These are phyloP conservation scores for Melanomma pulvis-pyrius DNA, from an alignment of 495 filamentous ascomycete species.

Conservation along the genomic window DNA sequence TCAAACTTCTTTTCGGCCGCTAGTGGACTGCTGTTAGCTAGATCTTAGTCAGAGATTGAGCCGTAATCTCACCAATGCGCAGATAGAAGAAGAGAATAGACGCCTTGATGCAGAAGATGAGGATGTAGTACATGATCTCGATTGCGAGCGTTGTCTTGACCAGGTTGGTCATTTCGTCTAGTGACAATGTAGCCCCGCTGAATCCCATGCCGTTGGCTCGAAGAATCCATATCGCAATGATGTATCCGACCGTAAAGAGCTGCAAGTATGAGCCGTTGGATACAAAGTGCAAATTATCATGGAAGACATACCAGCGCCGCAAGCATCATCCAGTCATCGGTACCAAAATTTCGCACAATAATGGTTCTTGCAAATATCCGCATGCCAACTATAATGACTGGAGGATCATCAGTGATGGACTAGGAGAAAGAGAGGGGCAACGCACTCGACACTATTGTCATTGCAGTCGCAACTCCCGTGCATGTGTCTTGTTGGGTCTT, in stretches of 20 bases:
- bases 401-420: not conserved
- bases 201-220: slow-evolving; percentile 33
- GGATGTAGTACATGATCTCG: slow-evolving; percentile 50
- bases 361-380: slow-evolving; percentile 10
- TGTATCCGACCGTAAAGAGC: slow-evolving; percentile 31
- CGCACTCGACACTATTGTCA: slow-evolving; percentile 27
- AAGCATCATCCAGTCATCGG: slow-evolving; percentile 31
- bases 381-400: slow-evolving; percentile 24
- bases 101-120: slow-evolving; percentile 49
- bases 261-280: slow-evolving; percentile 2
- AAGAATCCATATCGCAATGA: slow-evolving; percentile 25
- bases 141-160: slow-evolving; percentile 46
- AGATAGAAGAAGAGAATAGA: slow-evolving; percentile 56
- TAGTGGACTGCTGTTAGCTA: not conserved
- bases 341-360: slow-evolving; percentile 22
- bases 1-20: slow-evolving; percentile 7
- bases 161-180: slow-evolving; percentile 23
- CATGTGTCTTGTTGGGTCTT: slow-evolving; percentile 24
- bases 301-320: slow-evolving; percentile 16
- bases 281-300: not conserved
- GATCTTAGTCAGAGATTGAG: not conserved
- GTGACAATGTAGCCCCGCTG: slow-evolving; percentile 9
- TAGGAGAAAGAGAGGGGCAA: not conserved
- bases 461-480: slow-evolving; percentile 21
- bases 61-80: slow-evolving; percentile 48